phyloP scores from a whole-genome alignment of 257 asterid species.

The Rauvolfia tetraphylla region DNA sequence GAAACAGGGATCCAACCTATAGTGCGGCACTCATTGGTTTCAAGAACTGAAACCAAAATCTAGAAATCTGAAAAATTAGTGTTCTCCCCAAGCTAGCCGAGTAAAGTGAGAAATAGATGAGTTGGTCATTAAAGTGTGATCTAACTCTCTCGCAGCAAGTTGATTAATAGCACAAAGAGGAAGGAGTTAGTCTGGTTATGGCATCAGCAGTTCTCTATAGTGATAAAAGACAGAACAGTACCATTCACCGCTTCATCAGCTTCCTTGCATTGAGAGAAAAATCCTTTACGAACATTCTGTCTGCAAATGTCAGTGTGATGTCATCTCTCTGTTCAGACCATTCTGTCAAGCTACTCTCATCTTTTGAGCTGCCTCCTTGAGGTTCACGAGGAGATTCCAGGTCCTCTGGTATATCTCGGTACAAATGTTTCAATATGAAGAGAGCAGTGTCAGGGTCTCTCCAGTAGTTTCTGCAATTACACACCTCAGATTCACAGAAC shows the following conservation, averaged over 20 bases:
- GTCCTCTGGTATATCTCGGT: constrained; percentile 66
- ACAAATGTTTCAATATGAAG: constrained; percentile 84
- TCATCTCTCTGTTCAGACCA: constrained; percentile 75
- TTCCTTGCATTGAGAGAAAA: constrained; percentile 58
- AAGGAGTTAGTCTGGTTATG: background rate
- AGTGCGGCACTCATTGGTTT: background rate
- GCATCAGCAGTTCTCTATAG: background rate
- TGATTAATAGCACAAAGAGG: background rate
- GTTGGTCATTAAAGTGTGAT: background rate
- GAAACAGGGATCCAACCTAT: background rate
- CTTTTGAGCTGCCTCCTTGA: constrained; percentile 36
- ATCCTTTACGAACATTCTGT: constrained; percentile 38
- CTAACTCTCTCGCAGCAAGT: background rate
- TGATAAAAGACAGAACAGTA: background rate
- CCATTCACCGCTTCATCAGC: constrained; percentile 21
- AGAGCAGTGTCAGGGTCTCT: constrained; percentile 90
- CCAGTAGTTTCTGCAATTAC: constrained; percentile 78
- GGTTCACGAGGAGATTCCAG: constrained; percentile 32
- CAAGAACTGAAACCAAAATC: background rate
- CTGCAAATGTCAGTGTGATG: constrained; percentile 81
- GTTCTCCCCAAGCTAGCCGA: background rate
- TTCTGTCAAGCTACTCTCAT: constrained; percentile 22
- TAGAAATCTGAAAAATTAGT: background rate
- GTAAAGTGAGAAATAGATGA: background rate
- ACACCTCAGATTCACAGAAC: constrained; percentile 1